Conservation (phyloP, 768 basidiomycete genomes). For the Cyclocybe aegerita region DNA sequence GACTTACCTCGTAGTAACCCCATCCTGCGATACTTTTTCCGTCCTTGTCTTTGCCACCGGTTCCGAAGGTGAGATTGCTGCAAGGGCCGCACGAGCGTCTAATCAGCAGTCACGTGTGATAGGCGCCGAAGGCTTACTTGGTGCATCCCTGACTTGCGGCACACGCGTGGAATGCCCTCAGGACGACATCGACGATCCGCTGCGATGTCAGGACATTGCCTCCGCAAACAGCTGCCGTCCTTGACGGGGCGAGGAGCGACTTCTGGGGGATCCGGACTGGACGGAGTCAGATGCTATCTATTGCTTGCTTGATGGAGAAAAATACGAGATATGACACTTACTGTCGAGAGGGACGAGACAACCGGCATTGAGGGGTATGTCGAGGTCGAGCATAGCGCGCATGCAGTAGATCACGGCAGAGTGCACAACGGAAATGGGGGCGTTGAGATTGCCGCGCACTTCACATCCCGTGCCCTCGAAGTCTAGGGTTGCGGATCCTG, state of each 20-base stretch:
- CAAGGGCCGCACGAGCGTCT: too few species aligned
- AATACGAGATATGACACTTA: conserved; percentile 28
- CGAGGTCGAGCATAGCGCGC: conserved; percentile 79
- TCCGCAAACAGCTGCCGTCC: conserved; percentile 88
- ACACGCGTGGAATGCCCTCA: conserved; percentile 89
- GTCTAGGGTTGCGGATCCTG: conserved; percentile 81
- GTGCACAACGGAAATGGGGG: conserved; percentile 84
- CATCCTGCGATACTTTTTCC: conserved; percentile 77
- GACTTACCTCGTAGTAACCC: conserved; percentile 81
- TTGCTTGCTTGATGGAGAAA: background rate
- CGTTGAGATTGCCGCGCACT: conserved; percentile 81
- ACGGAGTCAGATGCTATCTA: conserved; percentile 5
- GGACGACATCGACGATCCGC: conserved; percentile 91
- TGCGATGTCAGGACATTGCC: conserved; percentile 92
- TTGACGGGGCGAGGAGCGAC: conserved; percentile 77
- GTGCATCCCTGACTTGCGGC: conserved; percentile 94
- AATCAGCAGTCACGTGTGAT: conserved; percentile 3
- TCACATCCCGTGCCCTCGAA: conserved; percentile 84
- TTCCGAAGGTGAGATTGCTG: conserved; percentile 87
- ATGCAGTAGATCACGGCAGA: conserved; percentile 90
- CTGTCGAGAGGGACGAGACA: conserved; percentile 86
- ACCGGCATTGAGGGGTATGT: conserved; percentile 93
- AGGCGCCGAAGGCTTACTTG: conserved; percentile 31
- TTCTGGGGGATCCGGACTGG: conserved; percentile 78
- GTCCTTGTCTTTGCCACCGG: conserved; percentile 82